phyloP scores from a whole-genome alignment of 2,329 filamentous ascomycete genomes.

The Neofusicoccum parvum region DNA sequence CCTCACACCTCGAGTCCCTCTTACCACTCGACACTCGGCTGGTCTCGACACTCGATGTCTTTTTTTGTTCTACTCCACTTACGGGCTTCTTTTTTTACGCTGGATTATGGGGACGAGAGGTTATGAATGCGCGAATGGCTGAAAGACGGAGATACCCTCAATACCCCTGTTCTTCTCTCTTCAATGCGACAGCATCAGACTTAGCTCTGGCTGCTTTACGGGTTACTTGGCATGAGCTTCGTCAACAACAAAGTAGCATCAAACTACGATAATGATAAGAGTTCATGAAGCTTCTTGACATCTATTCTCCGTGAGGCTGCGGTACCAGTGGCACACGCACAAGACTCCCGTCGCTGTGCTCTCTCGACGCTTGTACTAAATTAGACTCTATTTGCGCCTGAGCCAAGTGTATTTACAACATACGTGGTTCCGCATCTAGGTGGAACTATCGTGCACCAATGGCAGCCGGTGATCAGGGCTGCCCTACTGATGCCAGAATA shows the following conservation, averaged over 20 bases:
- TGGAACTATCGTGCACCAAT: no score
- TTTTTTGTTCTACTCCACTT: background rate
- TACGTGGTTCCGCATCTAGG: no score
- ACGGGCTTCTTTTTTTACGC: background rate
- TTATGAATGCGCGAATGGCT: background rate
- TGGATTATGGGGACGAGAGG: background rate
- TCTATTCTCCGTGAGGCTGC: background rate
- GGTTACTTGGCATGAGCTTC: background rate
- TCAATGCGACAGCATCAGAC: constrained; percentile 9
- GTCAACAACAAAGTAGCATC: background rate
- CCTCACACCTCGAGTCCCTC: constrained; percentile 7
- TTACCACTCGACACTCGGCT: background rate
- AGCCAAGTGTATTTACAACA: no score
- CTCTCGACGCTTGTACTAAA: background rate
- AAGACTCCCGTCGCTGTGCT: background rate
- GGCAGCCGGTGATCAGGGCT: no score
- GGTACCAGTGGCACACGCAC: background rate
- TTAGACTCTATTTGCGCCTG: no score
- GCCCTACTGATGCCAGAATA: no score
- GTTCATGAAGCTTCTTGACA: background rate
- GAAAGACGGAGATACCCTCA: constrained; percentile 19
- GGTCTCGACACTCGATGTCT: background rate
- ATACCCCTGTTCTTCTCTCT: constrained; percentile 16
- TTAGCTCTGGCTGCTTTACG: background rate
- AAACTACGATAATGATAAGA: constrained; percentile 13